Percentiles rank a stretch among this genome's conserved stretches.
phyloP scores from a whole-genome alignment of 768 basidiomycete species.

The Collybia mongolica region DNA sequence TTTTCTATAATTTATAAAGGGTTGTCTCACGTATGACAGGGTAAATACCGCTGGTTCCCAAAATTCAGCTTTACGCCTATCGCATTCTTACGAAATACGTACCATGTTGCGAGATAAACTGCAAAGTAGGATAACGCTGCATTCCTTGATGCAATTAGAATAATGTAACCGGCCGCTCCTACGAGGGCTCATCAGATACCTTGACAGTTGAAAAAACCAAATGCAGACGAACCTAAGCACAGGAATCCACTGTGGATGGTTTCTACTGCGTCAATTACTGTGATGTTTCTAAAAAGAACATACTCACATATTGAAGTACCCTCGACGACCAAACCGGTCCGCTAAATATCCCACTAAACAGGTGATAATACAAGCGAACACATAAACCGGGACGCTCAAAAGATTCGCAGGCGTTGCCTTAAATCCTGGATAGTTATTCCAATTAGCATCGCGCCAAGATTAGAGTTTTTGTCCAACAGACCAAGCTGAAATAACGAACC shows the following conservation, averaged over 20 bases:
- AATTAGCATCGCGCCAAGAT: not conserved
- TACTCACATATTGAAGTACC: slow-evolving; percentile 61
- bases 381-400: slow-evolving; percentile 76
- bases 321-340: slow-evolving; percentile 60
- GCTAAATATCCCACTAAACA: slow-evolving; percentile 62
- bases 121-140: slow-evolving; percentile 71
- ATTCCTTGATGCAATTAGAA: slow-evolving; percentile 60
- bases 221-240: slow-evolving; percentile 26
- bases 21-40: slow-evolving; percentile 60
- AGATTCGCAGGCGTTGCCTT: slow-evolving; percentile 73
- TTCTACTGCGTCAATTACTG: not conserved
- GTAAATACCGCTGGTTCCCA: slow-evolving; percentile 61
- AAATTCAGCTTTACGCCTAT: not conserved
- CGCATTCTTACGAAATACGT: slow-evolving; percentile 15
- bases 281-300: not conserved
- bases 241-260: slow-evolving; percentile 28
- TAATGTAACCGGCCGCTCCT: slow-evolving; percentile 68
- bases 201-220: slow-evolving; percentile 12
- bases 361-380: slow-evolving; percentile 64
- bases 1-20: not conserved
- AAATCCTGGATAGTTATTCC: slow-evolving; percentile 39
- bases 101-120: slow-evolving; percentile 70
- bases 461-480: slow-evolving; percentile 16
- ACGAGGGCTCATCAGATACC: slow-evolving; percentile 4
- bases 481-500: slow-evolving; percentile 32